phyloP scores from a whole-genome alignment of 768 basidiomycete species.

The Auricularia sp. region DNA sequence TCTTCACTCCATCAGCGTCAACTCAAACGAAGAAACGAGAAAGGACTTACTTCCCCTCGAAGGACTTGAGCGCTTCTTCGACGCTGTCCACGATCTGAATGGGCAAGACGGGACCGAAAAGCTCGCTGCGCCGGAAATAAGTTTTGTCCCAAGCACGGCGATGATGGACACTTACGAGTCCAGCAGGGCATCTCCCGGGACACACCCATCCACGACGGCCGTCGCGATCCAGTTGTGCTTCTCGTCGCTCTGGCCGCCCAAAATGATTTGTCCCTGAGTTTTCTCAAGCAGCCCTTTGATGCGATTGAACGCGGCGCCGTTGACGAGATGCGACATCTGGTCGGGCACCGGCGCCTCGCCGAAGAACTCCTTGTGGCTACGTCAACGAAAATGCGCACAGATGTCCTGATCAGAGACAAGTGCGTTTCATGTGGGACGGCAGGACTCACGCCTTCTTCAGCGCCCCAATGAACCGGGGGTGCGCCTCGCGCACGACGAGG shows the following conservation, averaged over 20 bases:
- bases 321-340: slow-evolving; percentile 43
- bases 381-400: too few species aligned
- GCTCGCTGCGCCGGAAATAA: slow-evolving; percentile 42
- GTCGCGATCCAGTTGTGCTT: slow-evolving; percentile 56
- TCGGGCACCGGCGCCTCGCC: slow-evolving; percentile 30
- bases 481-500: slow-evolving; percentile 32
- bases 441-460: slow-evolving; percentile 32
- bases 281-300: slow-evolving; percentile 51
- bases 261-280: slow-evolving; percentile 53
- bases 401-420: too few species aligned
- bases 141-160: too few species aligned
- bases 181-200: slow-evolving; percentile 61
- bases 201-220: slow-evolving; percentile 58
- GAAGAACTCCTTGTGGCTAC: slow-evolving; percentile 47
- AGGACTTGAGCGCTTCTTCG: slow-evolving; percentile 60
- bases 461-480: slow-evolving; percentile 30
- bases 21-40: neutral
- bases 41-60: slow-evolving; percentile 43
- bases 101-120: slow-evolving; percentile 77
- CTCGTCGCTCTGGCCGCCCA: slow-evolving; percentile 55
- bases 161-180: slow-evolving; percentile 40
- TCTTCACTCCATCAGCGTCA: slow-evolving; percentile 22
- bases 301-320: slow-evolving; percentile 43
- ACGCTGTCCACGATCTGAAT: slow-evolving; percentile 60
- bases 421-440: slow-evolving; percentile 11